phyloP scores from a whole-genome alignment of 2,329 filamentous ascomycete species.

The Monilinia fructicola region DNA sequence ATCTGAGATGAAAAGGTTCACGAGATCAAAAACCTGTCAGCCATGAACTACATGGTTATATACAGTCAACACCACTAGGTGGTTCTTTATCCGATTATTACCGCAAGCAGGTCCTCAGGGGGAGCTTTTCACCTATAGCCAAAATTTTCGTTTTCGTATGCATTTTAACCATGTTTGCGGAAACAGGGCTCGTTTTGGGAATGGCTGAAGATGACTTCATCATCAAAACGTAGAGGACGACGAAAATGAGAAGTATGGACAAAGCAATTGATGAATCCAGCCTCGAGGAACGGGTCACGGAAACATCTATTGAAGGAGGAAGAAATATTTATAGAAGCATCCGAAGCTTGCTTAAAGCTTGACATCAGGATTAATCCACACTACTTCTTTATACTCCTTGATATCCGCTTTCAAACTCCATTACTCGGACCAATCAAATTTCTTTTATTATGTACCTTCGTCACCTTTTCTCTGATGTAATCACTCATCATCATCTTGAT shows the following conservation, averaged over 20 bases:
- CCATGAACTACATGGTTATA: constrained; percentile 22
- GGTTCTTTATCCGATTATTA: constrained; percentile 13
- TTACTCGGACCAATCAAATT: not conserved
- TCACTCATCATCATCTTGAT: not conserved
- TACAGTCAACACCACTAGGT: not conserved
- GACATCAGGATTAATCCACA: not conserved
- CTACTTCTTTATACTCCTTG: not conserved
- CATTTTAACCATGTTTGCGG: constrained; percentile 1
- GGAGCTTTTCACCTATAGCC: not conserved
- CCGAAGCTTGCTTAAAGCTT: not conserved
- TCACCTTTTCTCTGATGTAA: not conserved
- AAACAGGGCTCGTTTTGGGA: not conserved
- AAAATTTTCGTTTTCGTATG: not conserved
- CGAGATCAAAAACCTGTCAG: not conserved
- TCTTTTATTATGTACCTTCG: not conserved
- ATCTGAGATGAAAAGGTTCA: constrained; percentile 9
- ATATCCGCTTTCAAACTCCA: not conserved
- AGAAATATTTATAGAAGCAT: not conserved
- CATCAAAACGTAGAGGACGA: constrained; percentile 9
- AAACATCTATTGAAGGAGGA: not conserved
- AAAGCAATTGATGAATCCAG: constrained; percentile 10
- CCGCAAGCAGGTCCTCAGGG: constrained; percentile 5
- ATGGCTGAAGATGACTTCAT: not conserved
- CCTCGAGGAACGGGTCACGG: not conserved
- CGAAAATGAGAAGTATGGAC: not conserved